phyloP scores from a whole-genome alignment of 176 grass and related monocot genomes.

The Luzula sylvatica region DNA sequence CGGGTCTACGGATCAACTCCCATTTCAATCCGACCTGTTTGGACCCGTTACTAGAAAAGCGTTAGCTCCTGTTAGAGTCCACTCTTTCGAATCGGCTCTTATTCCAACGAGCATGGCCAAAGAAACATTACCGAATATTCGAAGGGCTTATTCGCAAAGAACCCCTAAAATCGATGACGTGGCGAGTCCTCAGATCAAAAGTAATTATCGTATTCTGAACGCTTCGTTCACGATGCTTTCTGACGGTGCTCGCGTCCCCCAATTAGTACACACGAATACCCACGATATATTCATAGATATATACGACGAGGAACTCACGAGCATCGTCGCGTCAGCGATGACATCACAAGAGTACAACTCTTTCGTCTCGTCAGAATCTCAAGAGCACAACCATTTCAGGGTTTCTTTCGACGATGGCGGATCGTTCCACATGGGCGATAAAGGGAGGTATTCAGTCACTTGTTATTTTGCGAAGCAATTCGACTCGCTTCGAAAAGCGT shows the following conservation, averaged over 20 bases:
- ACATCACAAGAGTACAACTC: constrained; percentile 50
- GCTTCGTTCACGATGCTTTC: constrained; percentile 32
- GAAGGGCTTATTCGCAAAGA: constrained; percentile 82
- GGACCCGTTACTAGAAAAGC: constrained; percentile 33
- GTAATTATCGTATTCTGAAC: constrained; percentile 36
- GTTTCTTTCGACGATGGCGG: constrained; percentile 74
- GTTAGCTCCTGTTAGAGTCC: constrained; percentile 49
- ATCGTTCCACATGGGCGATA: constrained; percentile 41
- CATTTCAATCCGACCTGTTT: constrained; percentile 15
- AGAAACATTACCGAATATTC: constrained; percentile 38
- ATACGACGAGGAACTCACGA: constrained; percentile 83
- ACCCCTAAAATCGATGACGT: constrained; percentile 37
- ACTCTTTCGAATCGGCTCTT: constrained; percentile 72
- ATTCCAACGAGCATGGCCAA: constrained; percentile 28
- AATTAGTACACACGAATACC: constrained; percentile 35
- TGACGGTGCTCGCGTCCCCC: constrained; percentile 31
- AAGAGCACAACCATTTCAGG: constrained; percentile 58
- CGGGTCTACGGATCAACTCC: constrained; percentile 45
- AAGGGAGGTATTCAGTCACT: constrained; percentile 81
- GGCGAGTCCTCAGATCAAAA: constrained; percentile 12
- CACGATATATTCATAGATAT: constrained; percentile 57
- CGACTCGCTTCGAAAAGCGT: constrained; percentile 61
- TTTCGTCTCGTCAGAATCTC: constrained; percentile 49
- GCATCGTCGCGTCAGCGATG: constrained; percentile 90
- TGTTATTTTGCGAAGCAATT: constrained; percentile 94